Base-by-base conservation (phyloP, 495 filamentous ascomycete species). In the Saxophila tyrrhenica region DNA sequence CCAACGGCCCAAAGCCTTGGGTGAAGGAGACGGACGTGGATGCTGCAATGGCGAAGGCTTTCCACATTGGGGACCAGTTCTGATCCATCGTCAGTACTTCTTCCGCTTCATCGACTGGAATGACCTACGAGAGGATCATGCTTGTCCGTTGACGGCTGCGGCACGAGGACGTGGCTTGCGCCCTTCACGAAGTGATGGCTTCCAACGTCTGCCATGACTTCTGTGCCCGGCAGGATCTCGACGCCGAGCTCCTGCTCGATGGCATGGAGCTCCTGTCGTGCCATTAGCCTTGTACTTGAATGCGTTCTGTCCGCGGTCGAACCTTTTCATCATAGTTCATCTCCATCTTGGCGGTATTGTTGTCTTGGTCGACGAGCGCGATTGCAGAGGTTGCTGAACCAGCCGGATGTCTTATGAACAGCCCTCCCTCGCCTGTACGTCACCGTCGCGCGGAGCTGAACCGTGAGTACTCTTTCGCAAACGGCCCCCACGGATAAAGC, bases 111-210 rank as follows among this genome's bases (percentile, higher is more conserved):
- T n/a, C n/a, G n/a, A n/a, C n/a, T n/a, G n/a, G n/a, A n/a, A n/a
- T 9, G 43, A 29, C 19, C 2, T 38, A 51, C 48, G 24, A 52
- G 39, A 29, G 71, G 73, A 67, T 76, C 72, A 58, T 75, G 61
- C n/a, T 63, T 68, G 57, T 72, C 67, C 51, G 72, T 62, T 10
- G 69, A 73, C 16, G 77, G 77, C 54, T 80, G 76, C 7, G 75
- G 77, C 7, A 80, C 73, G n/a, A 79, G 69, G 2, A 78, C 76
- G 2, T 67, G 64, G 19, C 68, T 71, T 32, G 43, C 60, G 41
- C 67, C 69, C 63, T 80, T 78, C 63, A 81, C 75, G 58, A 84
- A 82, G 63, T 80, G 78, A 66, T 81, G 78, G 0, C 65, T 64
- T 25, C 78, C 80, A 39, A 81, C 57, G 50, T 69, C 66, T 2